Base-by-base conservation (phyloP, 139 green algal genomes). In the Spirogloea muscicola region DNA sequence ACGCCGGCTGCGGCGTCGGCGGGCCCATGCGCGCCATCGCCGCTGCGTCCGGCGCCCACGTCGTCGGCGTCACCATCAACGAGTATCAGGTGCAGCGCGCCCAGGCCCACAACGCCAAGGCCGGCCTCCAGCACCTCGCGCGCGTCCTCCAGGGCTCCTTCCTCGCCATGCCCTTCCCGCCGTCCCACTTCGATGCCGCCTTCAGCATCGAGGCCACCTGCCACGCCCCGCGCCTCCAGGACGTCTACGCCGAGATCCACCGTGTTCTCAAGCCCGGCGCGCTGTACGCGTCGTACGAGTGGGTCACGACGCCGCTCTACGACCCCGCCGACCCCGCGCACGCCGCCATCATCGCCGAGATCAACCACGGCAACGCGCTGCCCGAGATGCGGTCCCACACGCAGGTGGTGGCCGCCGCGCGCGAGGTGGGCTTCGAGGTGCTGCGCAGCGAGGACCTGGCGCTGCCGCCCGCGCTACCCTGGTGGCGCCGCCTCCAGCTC, bases 151-250 rank as follows among this genome's bases (percentile, higher is more conserved):
- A 93, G 52, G 94, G 93, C 25, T 90, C 97, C 83, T 99, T 99
- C 83, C 77, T 96, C 38, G 83, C 94, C 16, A 93, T 99, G 87
- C 91, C 91, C 1, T 98, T 97, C 77, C 73, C 87, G 39, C 74
- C 88, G n/a, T 72, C 69, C 51, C 91, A 69, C 43, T 97, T 97
- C 64, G 94, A 99, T 64, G 92, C 73, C 9, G 91, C 90, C 0
- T 98, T 97, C 71, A 89, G 90, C 25, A 95, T 97, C 34, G 94
- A 99, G 85, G 95, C 95, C 1, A 97, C 95, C 16, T 99, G 95
- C 87, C 95, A 99, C 77, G 91, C 93, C 1, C 84, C 89, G 63
- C 90, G 87, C 79, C 85, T 96, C 21, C 74, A 91, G 61, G 76
- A 89, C 25, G 91, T 96, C 40, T 98, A 97, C 67, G 74, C 76